Conservation (phyloP, 371 early-diverging fungal species). For the Phascolomyces articulosus region DNA sequence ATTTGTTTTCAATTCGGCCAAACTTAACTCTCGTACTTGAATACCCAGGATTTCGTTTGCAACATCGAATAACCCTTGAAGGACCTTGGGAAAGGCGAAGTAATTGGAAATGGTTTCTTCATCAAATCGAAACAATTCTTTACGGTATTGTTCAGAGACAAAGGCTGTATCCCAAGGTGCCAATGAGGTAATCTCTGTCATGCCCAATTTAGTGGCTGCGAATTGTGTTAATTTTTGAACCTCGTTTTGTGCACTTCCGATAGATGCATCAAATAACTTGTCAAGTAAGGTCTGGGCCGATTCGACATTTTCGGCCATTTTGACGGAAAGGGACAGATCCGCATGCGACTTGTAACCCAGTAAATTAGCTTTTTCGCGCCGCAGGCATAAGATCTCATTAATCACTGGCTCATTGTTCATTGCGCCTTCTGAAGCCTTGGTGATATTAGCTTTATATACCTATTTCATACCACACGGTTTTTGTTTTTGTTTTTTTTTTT, state of each 20-base stretch:
- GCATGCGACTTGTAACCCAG: constrained; percentile 61
- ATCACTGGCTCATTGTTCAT: constrained; percentile 65
- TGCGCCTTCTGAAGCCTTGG: constrained; percentile 56
- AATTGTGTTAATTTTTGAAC: constrained; percentile 49
- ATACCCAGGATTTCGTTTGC: constrained; percentile 61
- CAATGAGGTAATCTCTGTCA: constrained; percentile 42
- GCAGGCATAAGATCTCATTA: constrained; percentile 58
- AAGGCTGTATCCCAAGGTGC: constrained; percentile 64
- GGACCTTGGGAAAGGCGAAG: constrained; percentile 63
- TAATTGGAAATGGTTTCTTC: constrained; percentile 69
- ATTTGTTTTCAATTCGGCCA: constrained; percentile 33
- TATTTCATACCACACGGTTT: constrained; percentile 9
- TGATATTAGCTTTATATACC: constrained; percentile 61
- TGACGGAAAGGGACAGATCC: constrained; percentile 62
- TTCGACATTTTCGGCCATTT: constrained; percentile 62
- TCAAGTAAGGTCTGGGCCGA: constrained; percentile 55
- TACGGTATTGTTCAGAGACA: constrained; percentile 64
- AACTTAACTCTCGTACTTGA: constrained; percentile 52
- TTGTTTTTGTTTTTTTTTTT: no score
- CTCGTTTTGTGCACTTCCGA: constrained; percentile 53
- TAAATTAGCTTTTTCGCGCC: constrained; percentile 54
- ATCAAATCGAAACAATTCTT: constrained; percentile 59
- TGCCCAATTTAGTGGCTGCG: constrained; percentile 38
- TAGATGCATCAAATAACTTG: constrained; percentile 50
- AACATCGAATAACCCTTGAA: constrained; percentile 62